Base-by-base conservation (phyloP, 192 early-diverging fungal species). In the Podila epicladia region DNA sequence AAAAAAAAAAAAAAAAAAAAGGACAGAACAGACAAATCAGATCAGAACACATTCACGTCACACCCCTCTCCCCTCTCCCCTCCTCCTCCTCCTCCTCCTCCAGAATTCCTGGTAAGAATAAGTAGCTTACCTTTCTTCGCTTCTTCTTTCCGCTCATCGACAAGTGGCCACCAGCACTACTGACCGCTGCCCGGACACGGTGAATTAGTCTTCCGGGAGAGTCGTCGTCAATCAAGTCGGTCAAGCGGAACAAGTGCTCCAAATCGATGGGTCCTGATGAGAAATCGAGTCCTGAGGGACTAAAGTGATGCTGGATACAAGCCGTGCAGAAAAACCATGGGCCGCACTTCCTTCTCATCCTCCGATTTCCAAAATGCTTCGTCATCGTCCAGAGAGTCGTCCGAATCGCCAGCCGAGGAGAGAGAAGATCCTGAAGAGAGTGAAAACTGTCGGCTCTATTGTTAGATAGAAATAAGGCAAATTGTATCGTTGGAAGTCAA, bases 281-380 rank as follows among this genome's bases (percentile, higher is more conserved):
- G 38, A 80, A 80, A 32, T 80, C 77, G 17, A 80, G 71, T 35
- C 77, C 77, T 9, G 77, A 73, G 17, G 77, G 77, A 32, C 70
- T 80, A 29, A 80, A 80, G 20, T 80, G 77, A 22, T 80, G 77
- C n/a, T 80, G 77, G 37, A 80, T 80, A 51, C 77, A 80, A 13
- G 77, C 77, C 77, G 32, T 80, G 77, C 12, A 80, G 58, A 32
- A 72, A 58, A 3, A 80, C 77, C 29, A 69, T 22, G 3, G 71
- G 77, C 5, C 77, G 59, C 9, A 73, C 22, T 59, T 80, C 71
- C 35, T 63, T 67, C 48, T 80, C 77, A 9, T 80, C 77, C 24
- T 79, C 76, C 17, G 76, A 79, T 31, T 79, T 79, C 76, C 76
- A 79, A 51, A 79, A 79, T 12, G 20, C 19, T 0, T 70, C 68